phyloP scores from a whole-genome alignment of 768 basidiomycete species.

The Tylopilus felleus region DNA sequence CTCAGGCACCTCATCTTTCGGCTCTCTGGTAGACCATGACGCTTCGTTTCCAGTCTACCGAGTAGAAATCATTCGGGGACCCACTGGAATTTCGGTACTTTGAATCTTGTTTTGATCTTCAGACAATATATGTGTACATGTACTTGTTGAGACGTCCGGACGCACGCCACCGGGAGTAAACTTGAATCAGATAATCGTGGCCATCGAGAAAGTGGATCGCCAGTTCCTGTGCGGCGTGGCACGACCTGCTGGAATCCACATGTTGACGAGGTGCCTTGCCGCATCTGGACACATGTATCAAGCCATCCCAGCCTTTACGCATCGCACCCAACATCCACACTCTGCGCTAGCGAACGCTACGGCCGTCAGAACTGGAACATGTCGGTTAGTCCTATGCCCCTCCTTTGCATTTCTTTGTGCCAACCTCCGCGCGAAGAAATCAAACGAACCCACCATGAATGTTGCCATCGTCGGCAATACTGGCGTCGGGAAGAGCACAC shows the following conservation, averaged over 20 bases:
- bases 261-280: conserved; percentile 1
- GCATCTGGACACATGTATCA: neutral
- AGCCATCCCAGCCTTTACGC: neutral
- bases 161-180: neutral
- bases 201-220: neutral
- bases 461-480: conserved; percentile 24
- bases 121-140: neutral
- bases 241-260: conserved; percentile 19
- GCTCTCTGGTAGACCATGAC: conserved; percentile 11
- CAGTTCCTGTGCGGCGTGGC: neutral
- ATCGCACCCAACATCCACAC: neutral
- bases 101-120: neutral
- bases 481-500: conserved; percentile 27
- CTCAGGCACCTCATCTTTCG: conserved; percentile 18
- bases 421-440: conserved; percentile 2
- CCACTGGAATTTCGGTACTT: neutral
- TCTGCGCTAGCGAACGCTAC: neutral
- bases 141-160: neutral
- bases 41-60: neutral
- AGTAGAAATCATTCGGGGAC: neutral
- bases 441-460: conserved; percentile 3
- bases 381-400: conserved; percentile 12
- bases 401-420: neutral
- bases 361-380: conserved; percentile 6
- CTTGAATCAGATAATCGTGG: neutral